Conservation (phyloP, 2,329 filamentous ascomycete species). For the Hypoxylon sp. region DNA sequence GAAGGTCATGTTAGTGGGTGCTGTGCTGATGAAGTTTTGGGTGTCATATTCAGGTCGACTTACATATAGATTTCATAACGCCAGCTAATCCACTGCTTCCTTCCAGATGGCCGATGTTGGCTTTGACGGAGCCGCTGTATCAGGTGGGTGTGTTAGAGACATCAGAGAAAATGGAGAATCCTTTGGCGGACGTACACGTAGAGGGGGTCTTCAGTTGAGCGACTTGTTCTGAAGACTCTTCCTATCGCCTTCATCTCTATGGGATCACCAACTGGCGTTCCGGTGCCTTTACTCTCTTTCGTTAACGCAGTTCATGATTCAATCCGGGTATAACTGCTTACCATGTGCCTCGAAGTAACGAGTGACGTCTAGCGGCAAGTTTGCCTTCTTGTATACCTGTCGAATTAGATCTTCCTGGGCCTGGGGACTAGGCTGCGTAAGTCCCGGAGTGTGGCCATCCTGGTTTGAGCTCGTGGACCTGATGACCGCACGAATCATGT, state of each 20-base stretch:
- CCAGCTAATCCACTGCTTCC: slow-evolving; percentile 42
- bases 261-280: slow-evolving; percentile 53
- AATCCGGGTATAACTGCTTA: slow-evolving; percentile 1
- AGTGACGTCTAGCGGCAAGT: slow-evolving; percentile 33
- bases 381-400: slow-evolving; percentile 44
- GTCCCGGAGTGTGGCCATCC: slow-evolving; percentile 41
- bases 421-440: slow-evolving; percentile 42
- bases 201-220: slow-evolving; percentile 35
- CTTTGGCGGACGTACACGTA: slow-evolving; percentile 41
- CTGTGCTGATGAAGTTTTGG: not conserved
- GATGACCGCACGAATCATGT: slow-evolving; percentile 51
- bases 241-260: slow-evolving; percentile 52
- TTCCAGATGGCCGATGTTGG: slow-evolving; percentile 42
- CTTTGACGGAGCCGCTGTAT: slow-evolving; percentile 38
- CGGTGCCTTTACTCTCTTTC: slow-evolving; percentile 45
- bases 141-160: slow-evolving; percentile 1
- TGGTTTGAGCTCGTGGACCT: slow-evolving; percentile 43
- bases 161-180: slow-evolving; percentile 9
- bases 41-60: not conserved
- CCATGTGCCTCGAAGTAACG: slow-evolving; percentile 47
- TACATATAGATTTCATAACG: slow-evolving; percentile 44
- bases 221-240: slow-evolving; percentile 37
- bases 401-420: slow-evolving; percentile 47
- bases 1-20: not conserved
- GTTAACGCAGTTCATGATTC: slow-evolving; percentile 1